A percentile compares a stretch with the other conserved stretches of the same genome.
Evolutionary conservation across 2,329 filamentous ascomycete genomes (phyloP).

Genomic region (Leptodontidium sp.): DNA sequence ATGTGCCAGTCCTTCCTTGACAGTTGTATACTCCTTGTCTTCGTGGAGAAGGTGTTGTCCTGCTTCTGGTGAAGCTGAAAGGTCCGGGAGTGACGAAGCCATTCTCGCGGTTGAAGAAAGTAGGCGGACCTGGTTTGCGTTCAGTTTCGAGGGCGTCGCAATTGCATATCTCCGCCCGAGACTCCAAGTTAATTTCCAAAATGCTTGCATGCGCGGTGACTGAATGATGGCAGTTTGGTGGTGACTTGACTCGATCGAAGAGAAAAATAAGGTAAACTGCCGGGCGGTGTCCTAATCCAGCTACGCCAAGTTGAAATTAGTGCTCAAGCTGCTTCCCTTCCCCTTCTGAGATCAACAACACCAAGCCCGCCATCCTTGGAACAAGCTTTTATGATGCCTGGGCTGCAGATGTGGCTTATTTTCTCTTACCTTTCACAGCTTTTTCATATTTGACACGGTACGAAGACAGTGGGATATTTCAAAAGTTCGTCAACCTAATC

Average conservation of each 20-base stretch:
- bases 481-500: too few species aligned
- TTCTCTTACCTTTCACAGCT: too few species aligned
- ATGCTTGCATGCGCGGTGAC: slow-evolving; percentile 3
- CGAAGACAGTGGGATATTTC: too few species aligned
- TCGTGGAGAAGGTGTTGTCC: slow-evolving; percentile 51
- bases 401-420: not conserved
- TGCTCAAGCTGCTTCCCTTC: slow-evolving; percentile 13
- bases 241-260: not conserved
- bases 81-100: slow-evolving; percentile 31
- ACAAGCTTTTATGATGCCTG: not conserved
- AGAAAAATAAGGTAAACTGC: slow-evolving; percentile 1
- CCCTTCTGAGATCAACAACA: slow-evolving; percentile 13
- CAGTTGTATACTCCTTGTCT: slow-evolving; percentile 63
- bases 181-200: slow-evolving; percentile 5
- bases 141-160: not conserved
- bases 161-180: slow-evolving; percentile 16
- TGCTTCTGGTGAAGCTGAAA: slow-evolving; percentile 42
- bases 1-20: slow-evolving; percentile 73
- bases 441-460: too few species aligned
- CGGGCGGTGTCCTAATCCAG: not conserved
- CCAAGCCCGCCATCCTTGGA: not conserved
- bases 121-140: not conserved
- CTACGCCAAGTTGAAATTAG: not conserved
- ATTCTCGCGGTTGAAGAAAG: slow-evolving; percentile 23
- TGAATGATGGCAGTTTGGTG: not conserved